Percentiles rank a stretch among this genome's conserved stretches.
phyloP scores from a whole-genome alignment of 805 yeast genomes.

The Trichomonascus vanleenenianus region DNA sequence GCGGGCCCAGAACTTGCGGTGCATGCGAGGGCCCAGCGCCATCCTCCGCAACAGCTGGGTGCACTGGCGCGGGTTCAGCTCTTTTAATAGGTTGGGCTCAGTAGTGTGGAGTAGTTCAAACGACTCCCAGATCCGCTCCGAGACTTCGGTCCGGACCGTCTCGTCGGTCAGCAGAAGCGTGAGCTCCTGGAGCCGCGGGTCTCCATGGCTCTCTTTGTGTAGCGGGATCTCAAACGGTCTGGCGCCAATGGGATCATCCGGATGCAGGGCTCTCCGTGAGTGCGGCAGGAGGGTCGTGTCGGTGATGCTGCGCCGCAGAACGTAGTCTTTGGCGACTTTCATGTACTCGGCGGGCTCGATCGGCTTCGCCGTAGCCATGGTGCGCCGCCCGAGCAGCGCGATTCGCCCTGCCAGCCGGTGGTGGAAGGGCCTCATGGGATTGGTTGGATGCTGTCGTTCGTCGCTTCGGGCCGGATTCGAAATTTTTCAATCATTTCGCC shows the following conservation, averaged over 20 bases:
- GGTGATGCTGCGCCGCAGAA: not conserved
- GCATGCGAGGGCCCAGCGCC: conserved; percentile 1
- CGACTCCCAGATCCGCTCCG: conserved; percentile 12
- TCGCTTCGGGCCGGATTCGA: too few relatives aligned
- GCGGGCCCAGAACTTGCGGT: not conserved
- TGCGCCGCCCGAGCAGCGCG: not conserved
- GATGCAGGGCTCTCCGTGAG: too few relatives aligned
- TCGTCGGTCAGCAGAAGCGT: too few relatives aligned
- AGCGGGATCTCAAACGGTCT: too few relatives aligned
- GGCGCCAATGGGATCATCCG: too few relatives aligned
- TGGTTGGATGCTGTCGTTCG: too few relatives aligned
- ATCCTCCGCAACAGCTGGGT: conserved; percentile 3
- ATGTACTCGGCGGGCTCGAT: too few relatives aligned
- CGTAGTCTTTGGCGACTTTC: not conserved
- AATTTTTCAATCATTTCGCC: too few relatives aligned
- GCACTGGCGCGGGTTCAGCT: conserved; percentile 5
- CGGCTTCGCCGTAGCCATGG: too few relatives aligned
- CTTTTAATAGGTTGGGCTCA: conserved; percentile 6
- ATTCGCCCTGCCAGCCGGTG: not conserved
- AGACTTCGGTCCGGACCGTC: conserved; percentile 2
- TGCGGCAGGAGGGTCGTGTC: conserved; percentile 1
- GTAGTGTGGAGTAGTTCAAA: conserved; percentile 8
- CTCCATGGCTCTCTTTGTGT: too few relatives aligned
- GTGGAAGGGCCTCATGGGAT: not conserved
- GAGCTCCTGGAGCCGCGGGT: too few relatives aligned